Percentiles rank a stretch among this genome's conserved stretches.
Evolutionary conservation across 371 early-diverging fungal genomes (phyloP).

Genomic region (Globomyces sp.): DNA sequence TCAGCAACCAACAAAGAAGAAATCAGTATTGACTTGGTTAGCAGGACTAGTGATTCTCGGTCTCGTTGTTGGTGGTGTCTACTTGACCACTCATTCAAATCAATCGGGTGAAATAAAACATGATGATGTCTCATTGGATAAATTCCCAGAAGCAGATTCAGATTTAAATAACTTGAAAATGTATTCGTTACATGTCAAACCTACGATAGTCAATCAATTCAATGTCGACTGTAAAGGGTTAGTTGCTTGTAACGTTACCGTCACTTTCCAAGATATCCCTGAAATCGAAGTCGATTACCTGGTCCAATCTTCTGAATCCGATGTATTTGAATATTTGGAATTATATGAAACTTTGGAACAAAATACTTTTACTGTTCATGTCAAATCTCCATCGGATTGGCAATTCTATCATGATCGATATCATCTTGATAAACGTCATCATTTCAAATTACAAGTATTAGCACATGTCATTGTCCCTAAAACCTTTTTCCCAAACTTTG

Average conservation of each 20-base stretch:
- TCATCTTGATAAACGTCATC: not conserved
- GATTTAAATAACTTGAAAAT: slow-evolving; percentile 1
- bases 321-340: not conserved
- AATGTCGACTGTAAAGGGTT: slow-evolving; percentile 6
- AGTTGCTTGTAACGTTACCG: slow-evolving; percentile 7
- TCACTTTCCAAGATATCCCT: not conserved
- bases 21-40: too few relatives aligned
- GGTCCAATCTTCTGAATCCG: slow-evolving; percentile 2
- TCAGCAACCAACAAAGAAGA: too few relatives aligned
- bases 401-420: not conserved
- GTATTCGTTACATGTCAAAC: not conserved
- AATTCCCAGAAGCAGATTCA: slow-evolving; percentile 8
- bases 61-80: too few relatives aligned
- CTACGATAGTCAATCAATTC: not conserved
- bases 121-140: too few relatives aligned
- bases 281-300: slow-evolving; percentile 11
- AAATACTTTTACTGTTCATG: not conserved
- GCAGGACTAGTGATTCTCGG: too few relatives aligned
- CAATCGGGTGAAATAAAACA: too few relatives aligned
- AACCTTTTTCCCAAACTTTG: not conserved
- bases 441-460: slow-evolving; percentile 3
- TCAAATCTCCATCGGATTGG: not conserved
- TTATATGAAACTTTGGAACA: not conserved
- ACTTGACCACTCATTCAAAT: too few relatives aligned
- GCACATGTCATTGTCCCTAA: not conserved